A percentile compares a stretch with the other conserved stretches of the same genome.
phyloP scores from a whole-genome alignment of 2,329 filamentous ascomycete genomes.

The Scedosporium boydii region DNA sequence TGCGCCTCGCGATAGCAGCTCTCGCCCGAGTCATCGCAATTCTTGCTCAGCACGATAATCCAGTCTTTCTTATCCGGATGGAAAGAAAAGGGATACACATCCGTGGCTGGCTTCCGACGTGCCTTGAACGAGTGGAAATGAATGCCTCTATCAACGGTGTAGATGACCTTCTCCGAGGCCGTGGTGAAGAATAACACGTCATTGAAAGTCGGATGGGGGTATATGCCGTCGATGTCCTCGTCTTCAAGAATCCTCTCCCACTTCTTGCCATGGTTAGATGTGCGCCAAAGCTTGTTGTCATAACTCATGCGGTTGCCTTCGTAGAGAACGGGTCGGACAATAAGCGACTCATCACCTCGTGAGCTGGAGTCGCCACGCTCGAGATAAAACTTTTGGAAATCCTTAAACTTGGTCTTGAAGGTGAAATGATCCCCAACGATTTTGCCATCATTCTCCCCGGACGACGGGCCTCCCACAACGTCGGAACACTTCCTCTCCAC shows the following conservation, averaged over 20 bases:
- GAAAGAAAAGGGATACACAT: conserved; percentile 53
- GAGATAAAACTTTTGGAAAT: conserved; percentile 60
- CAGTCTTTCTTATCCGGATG: conserved; percentile 80
- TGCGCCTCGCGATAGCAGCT: conserved; percentile 68
- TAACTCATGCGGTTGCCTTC: conserved; percentile 17
- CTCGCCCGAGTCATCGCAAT: conserved; percentile 48
- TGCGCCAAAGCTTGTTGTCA: conserved; percentile 58
- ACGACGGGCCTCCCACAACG: conserved; percentile 31
- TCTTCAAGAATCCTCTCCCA: conserved; percentile 66
- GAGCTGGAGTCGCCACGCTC: conserved; percentile 60
- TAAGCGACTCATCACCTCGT: conserved; percentile 62
- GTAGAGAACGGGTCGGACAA: conserved; percentile 38
- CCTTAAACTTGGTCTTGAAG: conserved; percentile 50
- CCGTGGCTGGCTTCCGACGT: conserved; percentile 39
- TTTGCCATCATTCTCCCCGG: conserved; percentile 43
- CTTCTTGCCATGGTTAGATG: conserved; percentile 77
- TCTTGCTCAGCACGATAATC: conserved; percentile 80
- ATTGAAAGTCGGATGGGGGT: conserved; percentile 71
- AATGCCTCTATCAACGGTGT: conserved; percentile 70
- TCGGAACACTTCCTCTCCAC: conserved; percentile 67
- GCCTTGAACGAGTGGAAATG: conserved; percentile 66
- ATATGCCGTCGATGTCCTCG: conserved; percentile 60
- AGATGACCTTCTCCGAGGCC: conserved; percentile 53
- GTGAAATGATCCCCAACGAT: conserved; percentile 49
- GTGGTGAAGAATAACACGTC: conserved; percentile 86